Base-by-base conservation (phyloP, 495 filamentous ascomycete genomes). In the Xylaria nigripes region DNA sequence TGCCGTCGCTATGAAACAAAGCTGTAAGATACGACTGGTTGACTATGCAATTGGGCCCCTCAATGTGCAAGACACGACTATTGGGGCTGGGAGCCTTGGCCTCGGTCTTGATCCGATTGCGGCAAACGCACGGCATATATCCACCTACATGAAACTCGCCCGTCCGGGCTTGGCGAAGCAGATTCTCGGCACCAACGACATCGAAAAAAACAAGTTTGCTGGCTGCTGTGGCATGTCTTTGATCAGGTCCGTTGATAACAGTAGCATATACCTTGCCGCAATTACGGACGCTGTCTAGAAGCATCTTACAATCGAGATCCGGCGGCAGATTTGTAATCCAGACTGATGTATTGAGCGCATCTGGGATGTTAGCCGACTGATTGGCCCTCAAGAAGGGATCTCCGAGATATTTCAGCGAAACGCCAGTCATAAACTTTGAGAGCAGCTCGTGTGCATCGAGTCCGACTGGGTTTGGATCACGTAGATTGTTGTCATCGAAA, bases 161-260 rank as follows among this genome's bases (percentile, higher is more conserved):
- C 10, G 18, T 15, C 1, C n/a, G 47, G 15, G 23, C 40, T 19
- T 56, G 54, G 18, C n/a, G 2, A 12, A 58, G 50, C 13, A 58
- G 38, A 13, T 24, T 45, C 24, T 58, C n/a, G 6, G 44, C 50
- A 6, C 49, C 55, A 10, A 50, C 55, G 3, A 58, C 44, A 10
- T 58, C 55, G 44, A 54, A 54, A 45, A 58, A 58, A 18, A 58
- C 45, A 13, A 58, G 15, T 36, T 58, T 58, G 44, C 36, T 25
- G 18, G 55, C 55, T 1, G 44, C 16, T 0, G 50, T 34, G 21
- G 42, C 12, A 25, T 58, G 49, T 8, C 1, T 12, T 3, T 18
- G 9, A 13, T 24, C 27, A 4, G 55, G 44, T 27, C 15, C 18
- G 23, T 58, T 58, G 23, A 58, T 36, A 15, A 58, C 55, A 23